phyloP scores from a whole-genome alignment of 768 basidiomycete species.

The Nidula microcarpa region DNA sequence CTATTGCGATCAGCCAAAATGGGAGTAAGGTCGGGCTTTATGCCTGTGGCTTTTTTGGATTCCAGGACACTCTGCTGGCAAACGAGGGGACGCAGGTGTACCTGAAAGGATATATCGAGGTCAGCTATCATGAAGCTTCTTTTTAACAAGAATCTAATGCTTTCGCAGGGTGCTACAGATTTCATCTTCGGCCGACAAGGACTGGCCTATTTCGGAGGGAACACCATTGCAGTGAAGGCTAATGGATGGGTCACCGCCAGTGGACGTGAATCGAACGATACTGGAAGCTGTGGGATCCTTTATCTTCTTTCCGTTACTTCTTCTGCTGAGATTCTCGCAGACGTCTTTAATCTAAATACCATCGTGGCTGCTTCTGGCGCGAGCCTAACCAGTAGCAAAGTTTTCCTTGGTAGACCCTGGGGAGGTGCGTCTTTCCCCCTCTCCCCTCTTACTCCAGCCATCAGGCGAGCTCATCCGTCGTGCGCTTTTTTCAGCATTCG shows the following conservation, averaged over 20 bases:
- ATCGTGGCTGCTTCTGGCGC: neutral
- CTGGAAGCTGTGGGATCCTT: slow-evolving; percentile 36
- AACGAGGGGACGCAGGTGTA: slow-evolving; percentile 48
- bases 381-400: neutral
- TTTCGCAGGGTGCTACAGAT: slow-evolving; percentile 40
- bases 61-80: slow-evolving; percentile 45
- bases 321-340: neutral
- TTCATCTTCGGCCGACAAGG: slow-evolving; percentile 48
- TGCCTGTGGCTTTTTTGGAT: slow-evolving; percentile 42
- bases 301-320: neutral
- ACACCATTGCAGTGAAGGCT: slow-evolving; percentile 41
- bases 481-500: slow-evolving; percentile 8
- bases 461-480: slow-evolving; percentile 22
- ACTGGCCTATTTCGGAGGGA: slow-evolving; percentile 44
- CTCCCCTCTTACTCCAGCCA: neutral
- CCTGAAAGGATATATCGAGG: slow-evolving; percentile 44
- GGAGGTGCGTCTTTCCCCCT: slow-evolving; percentile 17
- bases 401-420: neutral
- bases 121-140: slow-evolving; percentile 6
- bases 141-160: neutral
- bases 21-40: slow-evolving; percentile 42
- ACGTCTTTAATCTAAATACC: neutral
- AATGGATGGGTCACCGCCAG: slow-evolving; percentile 46
- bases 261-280: slow-evolving; percentile 43
- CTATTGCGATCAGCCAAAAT: slow-evolving; percentile 48